A percentile compares a stretch with the other conserved stretches of the same genome.
These are phyloP conservation scores for Viola odorata DNA, from an alignment of 345 rosid genomes.

Conservation along the genomic window DNA sequence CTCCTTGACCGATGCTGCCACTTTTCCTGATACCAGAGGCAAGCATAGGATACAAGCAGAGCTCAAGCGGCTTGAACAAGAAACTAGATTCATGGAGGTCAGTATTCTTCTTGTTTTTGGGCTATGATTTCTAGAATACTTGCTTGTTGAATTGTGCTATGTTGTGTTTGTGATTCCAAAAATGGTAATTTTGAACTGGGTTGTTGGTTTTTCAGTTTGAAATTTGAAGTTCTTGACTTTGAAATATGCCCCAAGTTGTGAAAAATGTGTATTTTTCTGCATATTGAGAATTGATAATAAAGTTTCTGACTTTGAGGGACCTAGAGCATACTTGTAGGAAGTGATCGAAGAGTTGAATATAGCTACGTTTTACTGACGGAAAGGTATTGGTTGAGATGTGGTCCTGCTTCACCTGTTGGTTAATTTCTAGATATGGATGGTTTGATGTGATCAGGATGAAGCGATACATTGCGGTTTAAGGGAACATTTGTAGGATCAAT, in stretches of 20 bases:
- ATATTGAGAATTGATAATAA: not conserved
- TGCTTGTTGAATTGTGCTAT: too few species aligned
- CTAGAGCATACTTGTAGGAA: not conserved
- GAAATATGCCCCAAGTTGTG: not conserved
- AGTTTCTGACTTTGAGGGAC: not conserved
- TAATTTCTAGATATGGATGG: too few species aligned
- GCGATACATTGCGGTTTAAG: too few species aligned
- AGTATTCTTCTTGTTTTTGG: slow-evolving; percentile 2
- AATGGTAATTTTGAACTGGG: not conserved
- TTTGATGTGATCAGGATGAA: too few species aligned
- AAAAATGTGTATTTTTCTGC: not conserved
- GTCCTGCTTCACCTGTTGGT: too few species aligned
- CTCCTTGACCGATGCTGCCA: slow-evolving; percentile 20
- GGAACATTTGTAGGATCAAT: too few species aligned
- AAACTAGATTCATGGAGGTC: slow-evolving; percentile 26
- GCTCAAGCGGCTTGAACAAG: slow-evolving; percentile 25
- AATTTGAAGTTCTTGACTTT: not conserved
- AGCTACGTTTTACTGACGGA: not conserved
- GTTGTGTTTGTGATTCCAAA: not conserved
- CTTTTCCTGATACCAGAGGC: slow-evolving; percentile 19
- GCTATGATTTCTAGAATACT: not conserved
- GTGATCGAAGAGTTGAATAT: not conserved
- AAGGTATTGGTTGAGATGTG: not conserved
- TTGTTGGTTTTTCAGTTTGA: not conserved
- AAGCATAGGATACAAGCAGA: slow-evolving; percentile 29